Conservation (phyloP, 2,329 filamentous ascomycete genomes). For the Fusarium temperatum region DNA sequence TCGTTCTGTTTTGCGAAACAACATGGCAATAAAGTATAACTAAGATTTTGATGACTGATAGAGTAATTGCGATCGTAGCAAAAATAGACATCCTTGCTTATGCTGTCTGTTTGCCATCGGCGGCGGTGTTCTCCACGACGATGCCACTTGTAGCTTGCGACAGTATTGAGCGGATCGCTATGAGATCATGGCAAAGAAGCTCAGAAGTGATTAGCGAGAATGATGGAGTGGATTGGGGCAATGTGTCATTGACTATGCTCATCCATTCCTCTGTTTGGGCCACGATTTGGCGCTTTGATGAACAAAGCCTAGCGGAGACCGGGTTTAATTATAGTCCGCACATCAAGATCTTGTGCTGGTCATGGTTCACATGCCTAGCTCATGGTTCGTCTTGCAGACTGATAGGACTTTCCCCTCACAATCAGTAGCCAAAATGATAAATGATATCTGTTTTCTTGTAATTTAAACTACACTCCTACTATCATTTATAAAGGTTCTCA, state of each 20-base stretch:
- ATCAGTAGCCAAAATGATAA: background rate
- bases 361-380: no score
- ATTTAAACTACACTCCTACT: background rate
- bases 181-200: no score
- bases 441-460: accelerated
- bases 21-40: accelerated
- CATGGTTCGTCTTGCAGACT: no score
- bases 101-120: background rate
- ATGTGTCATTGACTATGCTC: no score
- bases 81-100: background rate
- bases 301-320: no score
- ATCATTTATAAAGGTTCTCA: background rate
- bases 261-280: no score
- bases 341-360: no score
- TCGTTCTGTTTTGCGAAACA: accelerated
- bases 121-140: background rate
- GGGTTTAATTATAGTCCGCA: no score
- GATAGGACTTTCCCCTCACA: no score
- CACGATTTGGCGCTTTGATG: no score
- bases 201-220: background rate
- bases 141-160: background rate
- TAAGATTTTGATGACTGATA: no score
- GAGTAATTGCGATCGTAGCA: background rate
- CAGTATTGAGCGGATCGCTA: accelerated
- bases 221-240: background rate